A percentile compares a stretch with the other conserved stretches of the same genome.
Conservation (phyloP, 495 filamentous ascomycete genomes). For the Neurospora sublineolata region DNA sequence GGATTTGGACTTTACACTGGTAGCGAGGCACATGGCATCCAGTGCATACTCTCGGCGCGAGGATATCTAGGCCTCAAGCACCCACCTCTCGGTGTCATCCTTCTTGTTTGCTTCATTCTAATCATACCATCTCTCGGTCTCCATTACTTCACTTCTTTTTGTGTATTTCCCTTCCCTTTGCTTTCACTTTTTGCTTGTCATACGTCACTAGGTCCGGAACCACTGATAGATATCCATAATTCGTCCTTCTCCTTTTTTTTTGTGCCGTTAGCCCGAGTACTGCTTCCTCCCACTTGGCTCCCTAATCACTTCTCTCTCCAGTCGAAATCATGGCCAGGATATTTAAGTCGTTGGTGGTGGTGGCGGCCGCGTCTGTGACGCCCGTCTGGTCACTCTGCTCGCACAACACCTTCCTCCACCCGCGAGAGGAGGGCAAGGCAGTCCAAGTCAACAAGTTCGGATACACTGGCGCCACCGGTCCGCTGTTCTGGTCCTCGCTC, state of each 20-base stretch:
- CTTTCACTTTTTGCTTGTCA: not conserved
- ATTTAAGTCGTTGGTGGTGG: not conserved
- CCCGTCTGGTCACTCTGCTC: constrained; percentile 19
- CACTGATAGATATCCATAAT: not conserved
- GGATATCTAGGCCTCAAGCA: not conserved
- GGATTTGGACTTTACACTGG: not conserved
- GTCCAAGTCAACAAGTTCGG: constrained; percentile 28
- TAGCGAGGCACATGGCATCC: not conserved
- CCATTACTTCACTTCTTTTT: not conserved
- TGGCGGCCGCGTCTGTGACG: constrained; percentile 13
- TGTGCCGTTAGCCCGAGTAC: not conserved
- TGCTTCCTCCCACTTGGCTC: not conserved
- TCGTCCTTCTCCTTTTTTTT: not conserved
- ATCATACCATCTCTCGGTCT: not conserved
- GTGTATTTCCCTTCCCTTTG: not conserved
- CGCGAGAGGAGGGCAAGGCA: constrained; percentile 23
- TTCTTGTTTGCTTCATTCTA: not conserved
- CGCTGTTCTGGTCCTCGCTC: constrained; percentile 48
- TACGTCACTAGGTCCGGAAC: not conserved
- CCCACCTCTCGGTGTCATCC: not conserved
- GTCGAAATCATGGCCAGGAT: not conserved
- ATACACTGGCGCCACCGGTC: constrained; percentile 40
- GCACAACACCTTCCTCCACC: constrained; percentile 22
- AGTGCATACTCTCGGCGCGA: not conserved
- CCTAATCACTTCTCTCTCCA: not conserved